Evolutionary conservation across 495 filamentous ascomycete genomes (phyloP).

Genomic region (Tuber calosporum): DNA sequence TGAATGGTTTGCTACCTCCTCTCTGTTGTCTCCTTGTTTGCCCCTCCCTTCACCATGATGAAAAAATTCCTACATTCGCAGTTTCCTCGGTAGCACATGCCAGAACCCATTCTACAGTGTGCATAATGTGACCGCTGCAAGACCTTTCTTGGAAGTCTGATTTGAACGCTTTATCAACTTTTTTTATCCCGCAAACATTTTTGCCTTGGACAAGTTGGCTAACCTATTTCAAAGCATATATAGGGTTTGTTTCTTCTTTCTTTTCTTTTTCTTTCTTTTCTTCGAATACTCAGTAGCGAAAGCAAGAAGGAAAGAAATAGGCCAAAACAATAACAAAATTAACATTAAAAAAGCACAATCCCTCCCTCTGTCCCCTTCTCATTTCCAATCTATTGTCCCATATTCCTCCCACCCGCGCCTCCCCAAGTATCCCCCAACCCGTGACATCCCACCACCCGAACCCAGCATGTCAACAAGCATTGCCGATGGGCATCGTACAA

Average conservation of each 20-base stretch:
- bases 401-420: neutral
- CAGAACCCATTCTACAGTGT: constrained; percentile 47
- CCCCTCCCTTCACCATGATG: constrained; percentile 42
- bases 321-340: neutral
- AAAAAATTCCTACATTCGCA: constrained; percentile 49
- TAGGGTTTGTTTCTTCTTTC: neutral
- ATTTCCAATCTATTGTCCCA: constrained; percentile 2
- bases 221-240: constrained; percentile 14
- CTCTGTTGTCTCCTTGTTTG: neutral
- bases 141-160: constrained; percentile 51
- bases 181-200: neutral
- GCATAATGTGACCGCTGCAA: constrained; percentile 44
- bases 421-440: neutral
- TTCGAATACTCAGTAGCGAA: neutral
- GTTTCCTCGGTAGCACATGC: constrained; percentile 48
- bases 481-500: neutral
- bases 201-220: constrained; percentile 9
- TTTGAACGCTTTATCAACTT: constrained; percentile 15
- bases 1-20: constrained; percentile 23
- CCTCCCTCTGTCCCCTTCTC: too few species aligned
- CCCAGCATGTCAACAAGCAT: constrained; percentile 11
- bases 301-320: neutral
- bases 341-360: constrained; percentile 2
- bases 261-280: neutral
- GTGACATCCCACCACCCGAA: constrained; percentile 9